Percentiles rank a stretch among this genome's conserved stretches.
Evolutionary conservation across 805 yeast genomes (phyloP).

Genomic region (Schizosaccharomyces cryophilus): DNA sequence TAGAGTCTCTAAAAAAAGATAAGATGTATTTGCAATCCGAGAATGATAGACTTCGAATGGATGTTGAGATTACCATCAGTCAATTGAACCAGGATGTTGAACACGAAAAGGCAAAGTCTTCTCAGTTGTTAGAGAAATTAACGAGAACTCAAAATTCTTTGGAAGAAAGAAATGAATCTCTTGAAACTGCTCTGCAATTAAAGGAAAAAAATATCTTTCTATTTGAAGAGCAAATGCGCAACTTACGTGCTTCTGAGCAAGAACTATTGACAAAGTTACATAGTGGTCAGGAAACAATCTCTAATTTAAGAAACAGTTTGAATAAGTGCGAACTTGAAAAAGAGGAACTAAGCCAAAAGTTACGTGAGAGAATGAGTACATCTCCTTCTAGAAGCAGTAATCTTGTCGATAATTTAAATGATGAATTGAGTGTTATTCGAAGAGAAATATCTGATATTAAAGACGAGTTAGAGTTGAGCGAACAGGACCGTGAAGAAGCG

Average conservation of each 20-base stretch:
- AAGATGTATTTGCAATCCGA: not conserved
- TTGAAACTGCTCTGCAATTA: no score
- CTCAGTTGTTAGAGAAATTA: no score
- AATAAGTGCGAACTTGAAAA: not conserved
- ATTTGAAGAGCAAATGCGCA: no score
- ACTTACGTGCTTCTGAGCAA: no score
- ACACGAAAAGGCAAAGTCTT: no score
- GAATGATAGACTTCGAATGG: no score
- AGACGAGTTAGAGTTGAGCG: not conserved
- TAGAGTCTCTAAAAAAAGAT: not conserved
- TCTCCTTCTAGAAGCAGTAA: not conserved
- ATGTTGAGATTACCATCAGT: no score
- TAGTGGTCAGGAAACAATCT: not conserved
- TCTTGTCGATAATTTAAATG: not conserved
- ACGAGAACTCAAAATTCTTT: no score
- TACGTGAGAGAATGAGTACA: not conserved
- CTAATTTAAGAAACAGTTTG: not conserved
- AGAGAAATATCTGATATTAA: not conserved
- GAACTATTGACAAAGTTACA: no score
- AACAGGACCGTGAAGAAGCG: slow-evolving; percentile 1
- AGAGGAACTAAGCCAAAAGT: not conserved
- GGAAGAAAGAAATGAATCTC: no score
- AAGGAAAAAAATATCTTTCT: no score
- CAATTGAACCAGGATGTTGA: no score
- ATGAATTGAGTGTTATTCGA: not conserved